Evolutionary conservation across 1,284 basidiomycete genomes (phyloP).

Genomic region (Ganoderma lucidum): DNA sequence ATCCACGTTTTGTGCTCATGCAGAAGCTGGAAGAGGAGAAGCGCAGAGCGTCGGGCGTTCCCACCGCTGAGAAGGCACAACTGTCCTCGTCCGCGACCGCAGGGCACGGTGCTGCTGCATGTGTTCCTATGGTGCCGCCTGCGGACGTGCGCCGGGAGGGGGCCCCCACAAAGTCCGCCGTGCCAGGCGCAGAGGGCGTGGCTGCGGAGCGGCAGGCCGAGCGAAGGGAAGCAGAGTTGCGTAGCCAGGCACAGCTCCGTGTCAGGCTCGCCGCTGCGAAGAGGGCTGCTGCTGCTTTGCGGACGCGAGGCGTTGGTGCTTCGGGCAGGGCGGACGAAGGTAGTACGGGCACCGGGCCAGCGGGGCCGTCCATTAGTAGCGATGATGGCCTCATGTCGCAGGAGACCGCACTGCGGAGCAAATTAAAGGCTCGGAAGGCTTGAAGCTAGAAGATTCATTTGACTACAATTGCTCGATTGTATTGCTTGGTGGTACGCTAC

Average conservation of each 20-base stretch:
- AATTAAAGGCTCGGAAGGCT: constrained; percentile 24
- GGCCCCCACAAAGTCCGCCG: constrained; percentile 2
- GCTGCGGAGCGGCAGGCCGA: constrained; percentile 32
- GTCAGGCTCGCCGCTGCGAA: constrained; percentile 59
- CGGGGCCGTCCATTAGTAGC: neutral
- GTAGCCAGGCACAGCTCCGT: constrained; percentile 56
- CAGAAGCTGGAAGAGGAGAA: constrained; percentile 57
- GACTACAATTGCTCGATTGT: constrained; percentile 26
- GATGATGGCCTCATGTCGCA: constrained; percentile 25
- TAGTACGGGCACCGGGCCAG: neutral
- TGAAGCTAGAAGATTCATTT: constrained; percentile 9
- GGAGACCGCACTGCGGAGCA: constrained; percentile 24
- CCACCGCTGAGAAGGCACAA: constrained; percentile 33
- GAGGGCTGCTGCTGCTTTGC: constrained; percentile 35
- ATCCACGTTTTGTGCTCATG: constrained; percentile 50
- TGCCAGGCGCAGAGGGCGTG: constrained; percentile 20
- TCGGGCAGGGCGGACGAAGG: constrained; percentile 8
- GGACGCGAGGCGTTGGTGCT: constrained; percentile 5
- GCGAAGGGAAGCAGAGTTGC: constrained; percentile 52
- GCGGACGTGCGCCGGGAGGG: neutral
- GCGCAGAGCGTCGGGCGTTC: constrained; percentile 33
- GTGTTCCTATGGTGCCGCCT: constrained; percentile 26
- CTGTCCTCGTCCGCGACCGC: constrained; percentile 19
- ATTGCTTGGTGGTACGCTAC: constrained; percentile 26
- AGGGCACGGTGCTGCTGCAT: constrained; percentile 12